phyloP scores from a whole-genome alignment of 306 rosid genomes.

The Vigna radiata region DNA sequence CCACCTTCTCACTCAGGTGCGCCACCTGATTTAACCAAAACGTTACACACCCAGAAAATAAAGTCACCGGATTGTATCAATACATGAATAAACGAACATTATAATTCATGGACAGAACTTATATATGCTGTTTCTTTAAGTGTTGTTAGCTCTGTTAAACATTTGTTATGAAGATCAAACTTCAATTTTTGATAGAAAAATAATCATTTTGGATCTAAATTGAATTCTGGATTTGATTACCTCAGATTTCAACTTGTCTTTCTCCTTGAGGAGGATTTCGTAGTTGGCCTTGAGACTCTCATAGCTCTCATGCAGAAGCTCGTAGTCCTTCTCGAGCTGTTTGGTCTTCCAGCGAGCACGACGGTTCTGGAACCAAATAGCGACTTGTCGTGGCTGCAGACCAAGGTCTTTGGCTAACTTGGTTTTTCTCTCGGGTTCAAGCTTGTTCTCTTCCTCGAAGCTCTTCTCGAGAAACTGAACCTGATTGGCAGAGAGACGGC shows the following conservation, averaged over 20 bases:
- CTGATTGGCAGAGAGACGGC: slow-evolving; percentile 66
- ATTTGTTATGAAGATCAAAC: background rate
- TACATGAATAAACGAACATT: background rate
- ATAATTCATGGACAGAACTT: background rate
- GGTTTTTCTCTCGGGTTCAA: slow-evolving; percentile 78
- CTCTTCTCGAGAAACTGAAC: slow-evolving; percentile 90
- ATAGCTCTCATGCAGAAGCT: slow-evolving; percentile 56
- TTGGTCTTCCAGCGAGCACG: slow-evolving; percentile 87
- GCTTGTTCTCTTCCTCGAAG: slow-evolving; percentile 86
- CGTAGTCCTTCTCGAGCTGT: slow-evolving; percentile 84
- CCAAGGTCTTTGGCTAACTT: slow-evolving; percentile 79
- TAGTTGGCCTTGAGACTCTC: slow-evolving; percentile 62
- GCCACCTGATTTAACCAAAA: slow-evolving; percentile 53
- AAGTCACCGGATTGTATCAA: background rate
- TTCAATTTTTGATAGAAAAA: too few species aligned
- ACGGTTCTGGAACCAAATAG: slow-evolving; percentile 97
- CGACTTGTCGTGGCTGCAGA: slow-evolving; percentile 94
- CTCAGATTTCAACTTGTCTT: slow-evolving; percentile 65
- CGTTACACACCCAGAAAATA: background rate
- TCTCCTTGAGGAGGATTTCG: slow-evolving; percentile 68
- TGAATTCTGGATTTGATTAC: slow-evolving; percentile 40
- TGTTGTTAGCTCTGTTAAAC: background rate
- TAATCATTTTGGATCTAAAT: background rate
- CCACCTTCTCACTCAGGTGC: slow-evolving; percentile 57
- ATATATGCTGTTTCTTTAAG: too few species aligned